Evolutionary conservation across 306 rosid genomes (phyloP).

Genomic region (Vachellia collinsii): DNA sequence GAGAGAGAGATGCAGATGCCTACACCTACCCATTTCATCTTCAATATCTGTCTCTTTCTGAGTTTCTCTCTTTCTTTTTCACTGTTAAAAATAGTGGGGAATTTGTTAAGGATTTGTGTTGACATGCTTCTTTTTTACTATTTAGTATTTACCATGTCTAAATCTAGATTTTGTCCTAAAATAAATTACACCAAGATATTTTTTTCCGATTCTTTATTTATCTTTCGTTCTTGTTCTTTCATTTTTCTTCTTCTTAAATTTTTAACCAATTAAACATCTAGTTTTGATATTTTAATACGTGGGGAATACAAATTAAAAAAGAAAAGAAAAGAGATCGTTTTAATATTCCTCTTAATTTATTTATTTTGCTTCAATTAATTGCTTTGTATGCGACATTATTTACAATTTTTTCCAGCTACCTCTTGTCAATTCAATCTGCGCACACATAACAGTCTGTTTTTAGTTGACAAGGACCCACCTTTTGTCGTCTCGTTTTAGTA

Average conservation of each 20-base stretch:
- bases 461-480: too few species aligned
- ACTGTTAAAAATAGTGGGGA: conserved; percentile 31
- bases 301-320: not conserved
- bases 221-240: not conserved
- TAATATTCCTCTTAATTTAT: too few species aligned
- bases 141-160: conserved; percentile 25
- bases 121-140: not conserved
- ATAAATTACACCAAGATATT: conserved; percentile 19
- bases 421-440: too few species aligned
- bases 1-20: not conserved
- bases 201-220: not conserved
- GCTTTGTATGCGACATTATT: too few species aligned
- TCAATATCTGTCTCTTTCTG: conserved; percentile 6
- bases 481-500: too few species aligned
- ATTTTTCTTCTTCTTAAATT: not conserved
- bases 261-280: not conserved
- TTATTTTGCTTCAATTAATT: too few species aligned
- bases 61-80: not conserved
- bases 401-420: too few species aligned
- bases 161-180: conserved; percentile 36
- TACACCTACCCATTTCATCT: not conserved
- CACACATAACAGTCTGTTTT: too few species aligned
- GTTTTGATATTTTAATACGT: not conserved
- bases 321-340: too few species aligned
- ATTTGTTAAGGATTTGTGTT: not conserved